These are phyloP conservation scores for Medicago lupulina DNA, from an alignment of 306 rosid species.

Conservation along the genomic window DNA sequence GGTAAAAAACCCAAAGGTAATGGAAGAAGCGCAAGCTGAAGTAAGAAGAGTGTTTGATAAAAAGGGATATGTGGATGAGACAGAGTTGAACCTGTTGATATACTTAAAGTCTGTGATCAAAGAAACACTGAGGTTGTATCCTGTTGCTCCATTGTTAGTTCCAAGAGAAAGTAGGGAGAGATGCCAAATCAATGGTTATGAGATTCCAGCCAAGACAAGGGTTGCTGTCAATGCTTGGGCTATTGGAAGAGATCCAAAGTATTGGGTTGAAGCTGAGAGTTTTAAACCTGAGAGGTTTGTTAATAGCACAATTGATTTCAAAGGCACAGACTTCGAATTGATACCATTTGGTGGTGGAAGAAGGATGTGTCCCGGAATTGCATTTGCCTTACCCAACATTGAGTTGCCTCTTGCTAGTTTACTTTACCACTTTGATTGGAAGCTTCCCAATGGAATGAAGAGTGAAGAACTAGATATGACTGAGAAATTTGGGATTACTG, in stretches of 20 bases:
- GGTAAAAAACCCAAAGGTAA: no score
- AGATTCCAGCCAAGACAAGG: background rate
- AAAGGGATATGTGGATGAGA: no score
- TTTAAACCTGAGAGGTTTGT: conserved; percentile 14
- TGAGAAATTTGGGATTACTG: background rate
- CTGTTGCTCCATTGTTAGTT: background rate
- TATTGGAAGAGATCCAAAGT: conserved; percentile 42
- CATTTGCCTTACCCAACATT: background rate
- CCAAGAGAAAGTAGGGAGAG: background rate
- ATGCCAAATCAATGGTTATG: background rate
- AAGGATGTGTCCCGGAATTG: background rate
- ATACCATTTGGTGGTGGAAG: conserved; percentile 19
- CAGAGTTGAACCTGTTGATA: no score
- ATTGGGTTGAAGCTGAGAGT: conserved; percentile 41
- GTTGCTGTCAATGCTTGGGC: conserved; percentile 39
- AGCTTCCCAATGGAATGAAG: conserved; percentile 1
- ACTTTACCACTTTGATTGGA: conserved; percentile 29
- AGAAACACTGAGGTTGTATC: background rate
- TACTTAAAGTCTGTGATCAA: no score
- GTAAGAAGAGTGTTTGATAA: no score
- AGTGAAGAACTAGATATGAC: conserved; percentile 12
- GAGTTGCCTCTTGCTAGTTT: background rate
- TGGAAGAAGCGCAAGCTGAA: no score
- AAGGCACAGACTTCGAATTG: background rate
- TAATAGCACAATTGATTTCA: background rate